Evolutionary conservation across 2,329 filamentous ascomycete species (phyloP).

Genomic region (Knufia fluminis): DNA sequence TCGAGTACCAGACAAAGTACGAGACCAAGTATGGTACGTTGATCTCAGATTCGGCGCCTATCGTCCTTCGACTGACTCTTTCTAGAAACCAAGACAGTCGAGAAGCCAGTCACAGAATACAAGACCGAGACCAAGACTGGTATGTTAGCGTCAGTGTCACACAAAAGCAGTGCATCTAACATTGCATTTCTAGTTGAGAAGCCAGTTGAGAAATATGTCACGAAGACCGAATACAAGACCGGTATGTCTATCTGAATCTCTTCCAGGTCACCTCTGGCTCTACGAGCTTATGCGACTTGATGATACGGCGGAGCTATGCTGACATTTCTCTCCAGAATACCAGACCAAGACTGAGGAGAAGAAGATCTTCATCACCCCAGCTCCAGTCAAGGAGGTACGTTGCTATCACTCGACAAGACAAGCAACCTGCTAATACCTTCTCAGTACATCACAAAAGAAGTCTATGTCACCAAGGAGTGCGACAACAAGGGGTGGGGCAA

Average conservation of each 20-base stretch:
- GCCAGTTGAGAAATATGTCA: not conserved
- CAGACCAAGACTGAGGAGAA: slow-evolving; percentile 2
- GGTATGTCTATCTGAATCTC: not conserved
- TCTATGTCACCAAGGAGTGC: slow-evolving; percentile 2
- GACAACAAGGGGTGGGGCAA: not conserved
- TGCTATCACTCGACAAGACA: not conserved
- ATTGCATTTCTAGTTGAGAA: no score
- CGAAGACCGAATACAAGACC: not conserved
- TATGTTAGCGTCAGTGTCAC: not conserved
- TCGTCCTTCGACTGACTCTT: no score
- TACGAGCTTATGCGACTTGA: no score
- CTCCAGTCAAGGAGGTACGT: slow-evolving; percentile 1
- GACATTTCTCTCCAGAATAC: not conserved
- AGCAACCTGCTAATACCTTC: not conserved
- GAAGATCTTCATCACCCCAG: not conserved
- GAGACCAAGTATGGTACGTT: not conserved
- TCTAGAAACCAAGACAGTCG: no score
- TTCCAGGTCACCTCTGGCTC: no score
- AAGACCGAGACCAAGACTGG: not conserved
- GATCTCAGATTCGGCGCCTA: not conserved
- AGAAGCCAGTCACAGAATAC: not conserved
- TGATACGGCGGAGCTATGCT: not conserved
- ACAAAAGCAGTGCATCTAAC: not conserved
- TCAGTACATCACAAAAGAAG: not conserved
- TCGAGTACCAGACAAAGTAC: slow-evolving; percentile 3